Percentiles rank a stretch among this genome's conserved stretches.
Evolutionary conservation across 768 basidiomycete species (phyloP).

Genomic region (Neoboletus magnificus): DNA sequence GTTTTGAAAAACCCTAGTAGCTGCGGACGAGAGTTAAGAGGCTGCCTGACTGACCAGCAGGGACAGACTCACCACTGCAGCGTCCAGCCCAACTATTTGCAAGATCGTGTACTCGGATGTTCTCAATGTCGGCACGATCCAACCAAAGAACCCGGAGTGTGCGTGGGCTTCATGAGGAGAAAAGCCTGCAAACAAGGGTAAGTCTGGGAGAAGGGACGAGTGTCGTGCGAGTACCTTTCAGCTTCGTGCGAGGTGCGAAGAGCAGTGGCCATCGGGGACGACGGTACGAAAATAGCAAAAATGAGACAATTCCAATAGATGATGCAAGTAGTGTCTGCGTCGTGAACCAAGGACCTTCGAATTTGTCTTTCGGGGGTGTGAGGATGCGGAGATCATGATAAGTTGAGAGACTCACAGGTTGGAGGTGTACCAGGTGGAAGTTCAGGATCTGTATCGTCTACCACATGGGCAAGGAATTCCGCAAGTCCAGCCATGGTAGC

Average conservation of each 20-base stretch:
- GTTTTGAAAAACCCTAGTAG: constrained; percentile 94
- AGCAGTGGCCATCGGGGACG: constrained; percentile 85
- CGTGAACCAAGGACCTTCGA: constrained; percentile 93
- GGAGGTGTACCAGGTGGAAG: constrained; percentile 65
- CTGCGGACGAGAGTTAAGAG: constrained; percentile 38
- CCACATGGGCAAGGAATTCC: constrained; percentile 17
- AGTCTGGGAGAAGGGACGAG: background rate
- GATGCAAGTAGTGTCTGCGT: constrained; percentile 83
- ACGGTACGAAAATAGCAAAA: constrained; percentile 86
- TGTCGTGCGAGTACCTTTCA: constrained; percentile 64
- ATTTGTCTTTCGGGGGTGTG: constrained; percentile 51
- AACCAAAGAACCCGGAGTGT: constrained; percentile 86
- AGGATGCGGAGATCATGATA: background rate
- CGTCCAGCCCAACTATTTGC: constrained; percentile 95
- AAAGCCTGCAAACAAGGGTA: constrained; percentile 55
- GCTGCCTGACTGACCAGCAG: background rate
- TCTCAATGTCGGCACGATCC: constrained; percentile 89
- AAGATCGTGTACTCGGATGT: constrained; percentile 92
- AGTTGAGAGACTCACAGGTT: constrained; percentile 44
- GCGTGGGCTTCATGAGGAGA: constrained; percentile 92
- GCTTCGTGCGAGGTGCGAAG: constrained; percentile 90
- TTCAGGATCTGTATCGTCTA: constrained; percentile 37
- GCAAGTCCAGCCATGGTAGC: constrained; percentile 14
- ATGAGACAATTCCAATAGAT: constrained; percentile 74
- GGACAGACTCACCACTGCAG: constrained; percentile 74